Conservation (phyloP, 805 yeast genomes). For the Candida boidinii region DNA sequence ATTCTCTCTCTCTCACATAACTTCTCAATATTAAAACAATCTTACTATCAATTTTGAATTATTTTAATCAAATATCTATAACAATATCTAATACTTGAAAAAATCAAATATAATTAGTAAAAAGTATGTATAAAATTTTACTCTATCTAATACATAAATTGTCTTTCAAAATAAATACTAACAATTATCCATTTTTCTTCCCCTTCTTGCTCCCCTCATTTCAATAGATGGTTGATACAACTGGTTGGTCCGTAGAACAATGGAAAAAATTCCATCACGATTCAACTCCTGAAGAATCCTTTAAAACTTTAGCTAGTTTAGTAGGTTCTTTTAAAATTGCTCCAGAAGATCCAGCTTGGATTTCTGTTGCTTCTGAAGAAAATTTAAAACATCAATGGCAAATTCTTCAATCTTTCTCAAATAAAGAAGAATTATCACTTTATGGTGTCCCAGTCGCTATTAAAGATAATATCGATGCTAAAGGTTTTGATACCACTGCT, state of each 20-base stretch:
- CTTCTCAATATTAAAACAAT: too few species aligned
- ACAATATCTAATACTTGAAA: too few species aligned
- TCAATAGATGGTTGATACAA: slow-evolving; percentile 13
- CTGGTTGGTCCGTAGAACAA: slow-evolving; percentile 76
- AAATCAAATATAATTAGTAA: too few species aligned
- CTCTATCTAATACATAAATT: too few species aligned
- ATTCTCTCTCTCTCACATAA: too few species aligned
- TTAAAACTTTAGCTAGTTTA: slow-evolving; percentile 35
- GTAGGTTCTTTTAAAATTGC: slow-evolving; percentile 36
- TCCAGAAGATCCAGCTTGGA: slow-evolving; percentile 84
- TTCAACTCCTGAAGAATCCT: slow-evolving; percentile 55
- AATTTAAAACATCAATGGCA: slow-evolving; percentile 71
- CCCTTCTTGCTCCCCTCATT: too few species aligned
- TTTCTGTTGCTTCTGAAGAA: slow-evolving; percentile 60
- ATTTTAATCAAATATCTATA: too few species aligned
- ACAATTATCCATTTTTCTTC: too few species aligned
- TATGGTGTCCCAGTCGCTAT: slow-evolving; percentile 95
- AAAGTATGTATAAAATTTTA: too few species aligned
- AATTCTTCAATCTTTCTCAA: slow-evolving; percentile 52
- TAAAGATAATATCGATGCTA: slow-evolving; percentile 90
- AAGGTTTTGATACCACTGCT: slow-evolving; percentile 79
- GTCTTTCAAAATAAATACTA: too few species aligned
- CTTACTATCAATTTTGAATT: too few species aligned
- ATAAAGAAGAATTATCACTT: slow-evolving; percentile 51
- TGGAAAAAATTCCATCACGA: slow-evolving; percentile 67